Conservation (phyloP, 345 rosid species). For the Bruguiera sexangula region DNA sequence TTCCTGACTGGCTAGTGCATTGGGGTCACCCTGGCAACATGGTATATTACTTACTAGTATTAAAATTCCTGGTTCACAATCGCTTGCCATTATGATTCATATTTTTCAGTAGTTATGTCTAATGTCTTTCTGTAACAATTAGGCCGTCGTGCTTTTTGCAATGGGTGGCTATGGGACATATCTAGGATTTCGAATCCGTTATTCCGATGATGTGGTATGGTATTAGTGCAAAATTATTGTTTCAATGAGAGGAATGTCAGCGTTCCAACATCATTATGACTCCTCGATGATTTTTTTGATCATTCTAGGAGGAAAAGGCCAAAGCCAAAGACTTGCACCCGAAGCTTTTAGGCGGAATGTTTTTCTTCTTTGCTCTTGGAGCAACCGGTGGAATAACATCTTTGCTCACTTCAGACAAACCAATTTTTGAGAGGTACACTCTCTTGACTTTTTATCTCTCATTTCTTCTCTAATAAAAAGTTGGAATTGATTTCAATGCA, state of each 20-base stretch:
- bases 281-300: not conserved
- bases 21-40: constrained; percentile 98
- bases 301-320: constrained; percentile 75
- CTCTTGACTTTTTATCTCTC: not conserved
- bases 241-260: not conserved
- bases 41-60: constrained; percentile 32
- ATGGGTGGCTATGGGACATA: constrained; percentile 98
- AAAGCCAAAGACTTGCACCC: constrained; percentile 90
- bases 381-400: constrained; percentile 90
- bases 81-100: not conserved
- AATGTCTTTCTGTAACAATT: constrained; percentile 4
- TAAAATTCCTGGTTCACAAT: not conserved
- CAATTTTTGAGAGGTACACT: constrained; percentile 68
- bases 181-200: constrained; percentile 76
- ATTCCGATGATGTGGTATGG: constrained; percentile 72
- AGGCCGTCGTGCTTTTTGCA: constrained; percentile 96
- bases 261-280: not conserved
- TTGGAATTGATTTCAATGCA: no score
- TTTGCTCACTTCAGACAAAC: constrained; percentile 78
- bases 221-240: not conserved
- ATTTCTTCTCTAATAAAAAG: not conserved
- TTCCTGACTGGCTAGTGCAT: constrained; percentile 90
- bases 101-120: not conserved
- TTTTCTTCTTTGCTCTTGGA: constrained; percentile 89
- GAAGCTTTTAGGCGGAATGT: constrained; percentile 89